Evolutionary conservation across 495 filamentous ascomycete genomes (phyloP).

Genomic region (Apodospora peruviana): DNA sequence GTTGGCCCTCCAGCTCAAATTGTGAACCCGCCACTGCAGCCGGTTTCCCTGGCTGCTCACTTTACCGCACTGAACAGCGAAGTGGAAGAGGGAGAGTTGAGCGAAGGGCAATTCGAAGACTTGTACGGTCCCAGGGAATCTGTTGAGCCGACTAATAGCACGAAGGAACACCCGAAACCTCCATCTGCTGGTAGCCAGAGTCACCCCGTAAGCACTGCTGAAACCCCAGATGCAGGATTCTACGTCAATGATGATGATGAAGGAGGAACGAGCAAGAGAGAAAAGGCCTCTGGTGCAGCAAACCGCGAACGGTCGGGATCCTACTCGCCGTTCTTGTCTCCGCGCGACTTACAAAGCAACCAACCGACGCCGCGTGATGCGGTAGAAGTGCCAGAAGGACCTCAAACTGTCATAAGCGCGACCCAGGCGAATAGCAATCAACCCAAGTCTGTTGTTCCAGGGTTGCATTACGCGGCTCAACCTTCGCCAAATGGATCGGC

Average conservation of each 20-base stretch:
- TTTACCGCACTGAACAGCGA: constrained; percentile 14
- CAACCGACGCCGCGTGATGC: constrained; percentile 5
- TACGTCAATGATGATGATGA: constrained; percentile 27
- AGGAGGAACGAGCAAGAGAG: constrained; percentile 2
- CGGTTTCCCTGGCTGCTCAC: constrained; percentile 6
- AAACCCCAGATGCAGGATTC: constrained; percentile 25
- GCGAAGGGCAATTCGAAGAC: constrained; percentile 55
- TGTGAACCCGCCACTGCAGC: neutral
- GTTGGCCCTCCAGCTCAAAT: neutral
- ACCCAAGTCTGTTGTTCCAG: neutral
- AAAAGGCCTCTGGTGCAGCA: constrained; percentile 2
- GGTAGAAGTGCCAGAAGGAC: neutral
- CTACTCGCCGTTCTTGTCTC: constrained; percentile 48
- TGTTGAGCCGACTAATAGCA: constrained; percentile 4
- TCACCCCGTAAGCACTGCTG: constrained; percentile 15
- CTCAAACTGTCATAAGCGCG: neutral
- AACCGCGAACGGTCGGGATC: constrained; percentile 42
- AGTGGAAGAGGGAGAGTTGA: constrained; percentile 71
- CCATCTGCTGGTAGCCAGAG: constrained; percentile 4
- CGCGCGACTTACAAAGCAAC: constrained; percentile 34
- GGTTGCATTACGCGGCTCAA: constrained; percentile 1
- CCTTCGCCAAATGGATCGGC: neutral
- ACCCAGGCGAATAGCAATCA: neutral
- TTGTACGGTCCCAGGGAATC: constrained; percentile 35
- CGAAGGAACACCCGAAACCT: constrained; percentile 1